phyloP scores from a whole-genome alignment of 2,329 filamentous ascomycete genomes.

The Coniochaeta sp. region DNA sequence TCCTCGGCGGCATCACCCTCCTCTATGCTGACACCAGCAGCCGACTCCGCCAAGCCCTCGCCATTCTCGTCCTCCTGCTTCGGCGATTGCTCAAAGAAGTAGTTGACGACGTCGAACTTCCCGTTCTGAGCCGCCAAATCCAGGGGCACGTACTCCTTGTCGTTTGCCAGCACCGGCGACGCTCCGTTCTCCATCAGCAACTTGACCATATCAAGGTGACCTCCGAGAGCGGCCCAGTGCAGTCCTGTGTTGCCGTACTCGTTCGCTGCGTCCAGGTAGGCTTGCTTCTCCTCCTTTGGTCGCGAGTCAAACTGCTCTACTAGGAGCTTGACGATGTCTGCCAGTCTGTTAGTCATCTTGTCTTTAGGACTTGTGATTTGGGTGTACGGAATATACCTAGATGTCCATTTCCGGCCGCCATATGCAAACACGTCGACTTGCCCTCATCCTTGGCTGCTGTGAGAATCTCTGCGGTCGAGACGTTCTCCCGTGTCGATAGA shows the following conservation, averaged over 20 bases:
- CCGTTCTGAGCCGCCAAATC: conserved; percentile 67
- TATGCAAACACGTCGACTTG: conserved; percentile 80
- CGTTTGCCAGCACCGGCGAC: conserved; percentile 71
- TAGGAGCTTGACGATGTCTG: conserved; percentile 38
- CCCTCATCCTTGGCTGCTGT: conserved; percentile 64
- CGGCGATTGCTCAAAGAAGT: conserved; percentile 44
- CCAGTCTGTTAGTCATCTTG: neutral
- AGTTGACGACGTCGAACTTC: conserved; percentile 58
- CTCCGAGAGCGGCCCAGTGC: conserved; percentile 90
- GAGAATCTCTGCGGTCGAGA: conserved; percentile 57
- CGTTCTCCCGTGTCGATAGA: conserved; percentile 55
- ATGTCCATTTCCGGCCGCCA: conserved; percentile 88
- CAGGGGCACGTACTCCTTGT: conserved; percentile 73
- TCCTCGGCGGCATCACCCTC: conserved; percentile 16
- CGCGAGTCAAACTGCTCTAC: conserved; percentile 33
- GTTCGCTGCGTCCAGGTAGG: conserved; percentile 65
- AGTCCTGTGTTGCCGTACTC: conserved; percentile 81
- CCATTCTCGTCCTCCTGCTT: conserved; percentile 41
- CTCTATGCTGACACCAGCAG: conserved; percentile 30
- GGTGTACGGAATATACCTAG: conserved; percentile 45
- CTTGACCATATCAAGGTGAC: conserved; percentile 76
- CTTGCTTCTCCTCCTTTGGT: conserved; percentile 32
- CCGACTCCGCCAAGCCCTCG: conserved; percentile 31
- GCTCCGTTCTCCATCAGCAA: conserved; percentile 69
- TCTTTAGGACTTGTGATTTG: neutral